Percentiles rank a stretch among this genome's conserved stretches.
Conservation (phyloP, 2,329 filamentous ascomycete species). For the Calonectria henricotiae region DNA sequence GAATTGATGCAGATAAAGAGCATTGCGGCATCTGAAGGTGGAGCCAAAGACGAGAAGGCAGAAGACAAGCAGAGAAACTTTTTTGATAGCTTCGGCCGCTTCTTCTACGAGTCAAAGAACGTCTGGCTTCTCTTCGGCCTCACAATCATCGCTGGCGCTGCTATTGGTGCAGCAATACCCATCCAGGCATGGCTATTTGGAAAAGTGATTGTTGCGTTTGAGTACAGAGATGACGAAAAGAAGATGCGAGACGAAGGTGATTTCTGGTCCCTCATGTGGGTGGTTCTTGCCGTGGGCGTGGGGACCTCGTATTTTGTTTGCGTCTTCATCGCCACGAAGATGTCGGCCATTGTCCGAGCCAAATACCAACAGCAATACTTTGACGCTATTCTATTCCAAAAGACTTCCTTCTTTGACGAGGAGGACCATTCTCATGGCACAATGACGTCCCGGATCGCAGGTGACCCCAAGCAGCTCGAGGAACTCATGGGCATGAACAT, state of each 20-base stretch:
- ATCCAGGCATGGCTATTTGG: conserved; percentile 72
- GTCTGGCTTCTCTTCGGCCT: conserved; percentile 68
- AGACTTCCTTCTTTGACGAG: conserved; percentile 74
- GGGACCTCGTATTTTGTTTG: conserved; percentile 69
- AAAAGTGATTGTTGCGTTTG: conserved; percentile 69
- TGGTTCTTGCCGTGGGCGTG: conserved; percentile 70
- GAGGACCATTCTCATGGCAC: conserved; percentile 75
- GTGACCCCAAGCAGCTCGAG: conserved; percentile 74
- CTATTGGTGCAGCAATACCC: conserved; percentile 64
- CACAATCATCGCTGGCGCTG: conserved; percentile 65
- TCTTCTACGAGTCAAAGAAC: conserved; percentile 71
- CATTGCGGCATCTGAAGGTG: conserved; percentile 58
- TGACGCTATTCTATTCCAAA: conserved; percentile 72
- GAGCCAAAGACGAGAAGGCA: conserved; percentile 44
- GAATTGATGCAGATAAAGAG: conserved; percentile 65
- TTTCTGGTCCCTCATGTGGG: conserved; percentile 80
- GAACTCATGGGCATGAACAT: conserved; percentile 77
- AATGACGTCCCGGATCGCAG: conserved; percentile 70
- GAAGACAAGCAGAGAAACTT: conserved; percentile 62
- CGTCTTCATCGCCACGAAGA: conserved; percentile 60
- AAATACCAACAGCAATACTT: conserved; percentile 76
- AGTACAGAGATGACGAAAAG: conserved; percentile 54
- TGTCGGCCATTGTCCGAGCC: conserved; percentile 68
- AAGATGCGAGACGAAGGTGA: conserved; percentile 63
- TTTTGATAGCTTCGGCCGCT: conserved; percentile 69